Conservation (phyloP, 495 filamentous ascomycete species). For the Chaetomium cochliodes region DNA sequence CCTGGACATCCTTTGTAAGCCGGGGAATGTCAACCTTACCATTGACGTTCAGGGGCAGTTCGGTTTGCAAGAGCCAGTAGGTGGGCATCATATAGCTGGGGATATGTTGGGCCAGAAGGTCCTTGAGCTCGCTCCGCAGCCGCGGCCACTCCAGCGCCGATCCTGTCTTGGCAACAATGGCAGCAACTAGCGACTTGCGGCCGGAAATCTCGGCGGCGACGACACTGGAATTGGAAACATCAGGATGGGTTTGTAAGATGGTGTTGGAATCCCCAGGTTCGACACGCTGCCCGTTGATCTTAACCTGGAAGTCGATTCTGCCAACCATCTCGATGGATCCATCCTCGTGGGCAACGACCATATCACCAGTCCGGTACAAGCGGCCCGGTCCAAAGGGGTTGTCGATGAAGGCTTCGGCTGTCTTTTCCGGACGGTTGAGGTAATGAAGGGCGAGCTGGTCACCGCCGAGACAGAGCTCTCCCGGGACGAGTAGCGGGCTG, state of each 20-base stretch:
- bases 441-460: not conserved
- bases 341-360: not conserved
- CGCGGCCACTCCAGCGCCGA: not conserved
- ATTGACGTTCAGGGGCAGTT: not conserved
- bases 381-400: not conserved
- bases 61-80: not conserved
- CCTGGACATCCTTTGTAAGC: not conserved
- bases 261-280: not conserved
- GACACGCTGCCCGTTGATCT: not conserved
- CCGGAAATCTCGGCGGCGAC: not conserved
- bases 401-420: not conserved
- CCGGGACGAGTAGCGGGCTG: not conserved
- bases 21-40: not conserved
- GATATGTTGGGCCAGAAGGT: not conserved
- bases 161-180: not conserved
- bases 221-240: not conserved
- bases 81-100: conserved; percentile 3
- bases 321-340: not conserved
- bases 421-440: not conserved
- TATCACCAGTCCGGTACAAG: not conserved
- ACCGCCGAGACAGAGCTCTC: not conserved
- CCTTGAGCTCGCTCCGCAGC: not conserved
- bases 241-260: not conserved
- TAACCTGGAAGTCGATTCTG: not conserved
- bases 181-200: not conserved